Evolutionary conservation across 768 basidiomycete species (phyloP).

Genomic region (Phylloporus sp.): DNA sequence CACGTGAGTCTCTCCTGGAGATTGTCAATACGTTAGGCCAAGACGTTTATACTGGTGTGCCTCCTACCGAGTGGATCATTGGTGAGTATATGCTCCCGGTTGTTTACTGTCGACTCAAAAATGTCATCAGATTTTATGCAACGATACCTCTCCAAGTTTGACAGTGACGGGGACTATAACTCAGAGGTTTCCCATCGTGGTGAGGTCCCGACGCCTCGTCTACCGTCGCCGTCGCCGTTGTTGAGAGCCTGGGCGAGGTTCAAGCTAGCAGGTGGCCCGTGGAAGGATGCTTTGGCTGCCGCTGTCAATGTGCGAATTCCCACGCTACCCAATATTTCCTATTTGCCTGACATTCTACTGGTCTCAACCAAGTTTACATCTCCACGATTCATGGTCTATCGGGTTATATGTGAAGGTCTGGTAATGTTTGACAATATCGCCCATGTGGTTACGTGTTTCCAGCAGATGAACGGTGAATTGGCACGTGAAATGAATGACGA

Average conservation of each 20-base stretch:
- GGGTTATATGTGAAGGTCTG: background rate
- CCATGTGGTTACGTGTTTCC: constrained; percentile 1
- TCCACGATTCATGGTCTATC: background rate
- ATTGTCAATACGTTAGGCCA: background rate
- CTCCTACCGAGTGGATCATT: background rate
- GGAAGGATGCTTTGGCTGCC: background rate
- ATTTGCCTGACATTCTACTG: background rate
- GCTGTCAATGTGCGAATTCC: background rate
- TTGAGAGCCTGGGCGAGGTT: background rate
- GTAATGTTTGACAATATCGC: background rate
- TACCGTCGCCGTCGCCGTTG: background rate
- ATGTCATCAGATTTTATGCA: background rate
- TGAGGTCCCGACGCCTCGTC: background rate
- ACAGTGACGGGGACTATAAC: background rate
- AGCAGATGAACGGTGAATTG: background rate
- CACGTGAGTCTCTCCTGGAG: background rate
- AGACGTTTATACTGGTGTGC: background rate
- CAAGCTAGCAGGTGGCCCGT: background rate
- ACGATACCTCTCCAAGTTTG: background rate
- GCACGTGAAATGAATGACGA: background rate
- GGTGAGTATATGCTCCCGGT: background rate
- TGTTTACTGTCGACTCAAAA: background rate
- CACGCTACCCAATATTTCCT: background rate
- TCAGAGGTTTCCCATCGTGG: background rate
- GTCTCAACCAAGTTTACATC: constrained; percentile 1